Base-by-base conservation (phyloP, 2,329 filamentous ascomycete genomes). In the Stemphylium lycopersici region DNA sequence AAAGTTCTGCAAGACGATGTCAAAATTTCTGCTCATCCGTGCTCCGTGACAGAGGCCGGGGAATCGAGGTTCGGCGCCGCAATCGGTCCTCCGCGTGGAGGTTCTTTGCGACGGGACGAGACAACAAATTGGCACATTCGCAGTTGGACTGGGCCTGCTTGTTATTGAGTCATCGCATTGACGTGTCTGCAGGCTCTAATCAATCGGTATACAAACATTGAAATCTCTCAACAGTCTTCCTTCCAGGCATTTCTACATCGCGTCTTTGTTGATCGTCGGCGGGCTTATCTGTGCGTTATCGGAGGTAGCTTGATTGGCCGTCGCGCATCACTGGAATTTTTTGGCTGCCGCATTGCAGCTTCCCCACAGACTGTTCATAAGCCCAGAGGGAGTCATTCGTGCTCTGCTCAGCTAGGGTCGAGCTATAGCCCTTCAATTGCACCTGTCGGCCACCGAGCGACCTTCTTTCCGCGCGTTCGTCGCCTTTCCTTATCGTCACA, bases 371-470 rank as follows among this genome's bases (percentile, higher is more conserved):
- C 55, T 57, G 50, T 43, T 58, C 64, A 69, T 61, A 65, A 65
- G 62, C 59, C 60, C 59, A 55, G 59, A 67, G 48, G 63, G 62
- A 67, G 66, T 68, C 62, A 62, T 55, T 63, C 41, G 56, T 48
- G 62, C 57, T 60, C 64, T 70, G 61, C 65, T 64, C 60, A 56
- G 50, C 54, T 61, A 62, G 65, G 66, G 65, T 62, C 43, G 59
- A 70, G 67, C 66, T 70, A 62, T 62, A 64, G 61, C 59, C 55
- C 55, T 61, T 62, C 69, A 69, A 73, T 73, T 70, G 64, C 60
- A 52, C 54, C 46, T 48, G 50, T 51, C 51, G 55, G 49, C 51
- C 59, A 59, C 57, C 53, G 51, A 56, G 60, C 64, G 56, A 59
- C 57, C 52, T 45, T 58, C 39, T 50, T 46, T 36, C 34, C 55